Conservation (phyloP, 2,329 filamentous ascomycete genomes). For the Whalleya microplaca region DNA sequence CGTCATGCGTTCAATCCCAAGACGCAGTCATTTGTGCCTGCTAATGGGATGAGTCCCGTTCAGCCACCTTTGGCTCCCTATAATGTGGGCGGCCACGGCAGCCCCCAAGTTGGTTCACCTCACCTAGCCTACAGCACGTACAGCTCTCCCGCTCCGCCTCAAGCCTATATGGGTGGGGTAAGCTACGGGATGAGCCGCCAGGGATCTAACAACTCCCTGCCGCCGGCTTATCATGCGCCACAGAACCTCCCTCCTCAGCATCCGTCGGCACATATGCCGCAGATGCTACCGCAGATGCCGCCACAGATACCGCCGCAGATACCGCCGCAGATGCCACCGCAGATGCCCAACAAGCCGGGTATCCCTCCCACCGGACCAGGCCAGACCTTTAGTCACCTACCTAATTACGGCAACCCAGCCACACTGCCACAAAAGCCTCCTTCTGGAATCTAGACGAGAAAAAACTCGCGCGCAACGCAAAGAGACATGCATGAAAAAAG, state of each 20-base stretch:
- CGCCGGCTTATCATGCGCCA: conserved; percentile 52
- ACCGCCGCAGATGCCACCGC: conserved; percentile 46
- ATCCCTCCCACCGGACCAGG: conserved; percentile 39
- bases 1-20: conserved; percentile 91
- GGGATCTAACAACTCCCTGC: conserved; percentile 58
- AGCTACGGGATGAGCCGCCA: conserved; percentile 61
- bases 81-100: conserved; percentile 53
- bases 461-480: conserved; percentile 17
- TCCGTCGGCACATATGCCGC: conserved; percentile 48
- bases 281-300: conserved; percentile 46
- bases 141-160: conserved; percentile 50
- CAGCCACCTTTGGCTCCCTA: conserved; percentile 53
- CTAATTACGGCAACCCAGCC: conserved; percentile 62
- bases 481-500: conserved; percentile 31
- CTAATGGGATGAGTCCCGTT: conserved; percentile 53
- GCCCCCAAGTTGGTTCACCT: conserved; percentile 56
- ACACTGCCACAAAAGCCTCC: conserved; percentile 63
- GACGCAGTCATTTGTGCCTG: conserved; percentile 87
- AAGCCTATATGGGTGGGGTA: conserved; percentile 46
- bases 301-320: conserved; percentile 43
- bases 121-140: conserved; percentile 55
- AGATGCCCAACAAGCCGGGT: conserved; percentile 50
- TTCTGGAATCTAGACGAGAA: conserved; percentile 48
- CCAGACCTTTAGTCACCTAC: conserved; percentile 57
- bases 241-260: conserved; percentile 45